A percentile compares a stretch with the other conserved stretches of the same genome.
Conservation (phyloP, 495 filamentous ascomycete genomes). For the Neurospora sp. region DNA sequence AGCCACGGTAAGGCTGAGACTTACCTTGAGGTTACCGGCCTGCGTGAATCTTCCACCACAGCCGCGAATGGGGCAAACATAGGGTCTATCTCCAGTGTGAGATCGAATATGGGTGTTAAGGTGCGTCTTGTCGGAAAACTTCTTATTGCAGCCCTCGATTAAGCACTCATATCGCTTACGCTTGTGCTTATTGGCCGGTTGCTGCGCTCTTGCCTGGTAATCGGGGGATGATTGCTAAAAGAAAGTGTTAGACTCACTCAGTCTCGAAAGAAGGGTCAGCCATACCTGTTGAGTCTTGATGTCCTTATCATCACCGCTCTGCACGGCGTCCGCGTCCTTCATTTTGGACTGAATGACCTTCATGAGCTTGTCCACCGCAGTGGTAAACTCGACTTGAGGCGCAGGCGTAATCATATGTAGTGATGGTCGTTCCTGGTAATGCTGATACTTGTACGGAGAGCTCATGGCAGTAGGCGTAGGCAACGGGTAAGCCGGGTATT, state of each 20-base stretch:
- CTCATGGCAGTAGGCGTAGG: constrained; percentile 10
- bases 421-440: constrained; percentile 22
- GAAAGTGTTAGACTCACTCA: neutral
- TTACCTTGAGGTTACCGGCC: constrained; percentile 79
- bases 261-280: neutral
- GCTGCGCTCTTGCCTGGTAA: neutral
- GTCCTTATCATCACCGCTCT: neutral
- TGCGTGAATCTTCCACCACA: constrained; percentile 86
- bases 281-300: constrained; percentile 6
- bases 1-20: neutral
- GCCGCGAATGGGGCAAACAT: constrained; percentile 60
- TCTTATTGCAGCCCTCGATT: constrained; percentile 66
- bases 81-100: constrained; percentile 86
- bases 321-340: constrained; percentile 1
- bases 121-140: constrained; percentile 86
- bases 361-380: constrained; percentile 81
- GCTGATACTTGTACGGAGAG: constrained; percentile 25
- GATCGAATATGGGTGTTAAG: constrained; percentile 82
- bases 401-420: constrained; percentile 11
- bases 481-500: constrained; percentile 26
- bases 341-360: constrained; percentile 73
- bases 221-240: neutral
- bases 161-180: constrained; percentile 68
- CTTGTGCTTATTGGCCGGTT: constrained; percentile 9
- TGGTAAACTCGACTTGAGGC: constrained; percentile 53